Conservation (phyloP, 1,284 basidiomycete species). For the Leccinum griseonigrum region DNA sequence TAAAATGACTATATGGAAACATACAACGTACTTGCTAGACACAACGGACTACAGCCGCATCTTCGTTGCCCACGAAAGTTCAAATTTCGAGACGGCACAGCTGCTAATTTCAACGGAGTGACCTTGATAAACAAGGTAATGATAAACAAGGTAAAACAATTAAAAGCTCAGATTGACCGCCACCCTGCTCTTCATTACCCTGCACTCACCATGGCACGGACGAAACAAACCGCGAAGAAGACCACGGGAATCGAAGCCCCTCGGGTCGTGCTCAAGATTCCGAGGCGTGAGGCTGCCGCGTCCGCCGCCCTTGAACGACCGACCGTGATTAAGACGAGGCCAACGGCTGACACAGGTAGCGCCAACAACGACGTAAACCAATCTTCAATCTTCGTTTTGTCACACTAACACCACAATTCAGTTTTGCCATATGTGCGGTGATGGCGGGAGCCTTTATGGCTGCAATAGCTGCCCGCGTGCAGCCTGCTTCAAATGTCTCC, state of each 20-base stretch:
- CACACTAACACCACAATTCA: background rate
- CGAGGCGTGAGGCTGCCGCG: background rate
- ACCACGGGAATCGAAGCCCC: background rate
- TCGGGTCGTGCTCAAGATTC: background rate
- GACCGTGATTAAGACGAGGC: background rate
- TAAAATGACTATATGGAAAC: no score
- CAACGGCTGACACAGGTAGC: background rate
- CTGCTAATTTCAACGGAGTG: no score
- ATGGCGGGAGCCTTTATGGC: background rate
- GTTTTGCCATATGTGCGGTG: background rate
- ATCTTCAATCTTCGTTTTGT: no score
- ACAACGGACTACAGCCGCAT: no score
- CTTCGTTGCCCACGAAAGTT: no score
- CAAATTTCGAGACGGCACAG: no score
- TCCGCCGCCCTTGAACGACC: background rate
- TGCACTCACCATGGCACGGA: background rate
- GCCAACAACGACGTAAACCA: no score
- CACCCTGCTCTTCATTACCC: no score
- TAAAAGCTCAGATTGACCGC: no score
- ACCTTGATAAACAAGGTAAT: no score
- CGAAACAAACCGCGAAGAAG: background rate
- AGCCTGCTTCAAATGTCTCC: background rate
- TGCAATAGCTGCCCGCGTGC: background rate
- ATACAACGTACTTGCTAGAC: no score
- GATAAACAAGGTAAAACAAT: no score